Evolutionary conservation across 2,329 filamentous ascomycete genomes (phyloP), one percentile per base, ranked within the genome.

Genomic region (Ceratocystis variospora): DNA sequence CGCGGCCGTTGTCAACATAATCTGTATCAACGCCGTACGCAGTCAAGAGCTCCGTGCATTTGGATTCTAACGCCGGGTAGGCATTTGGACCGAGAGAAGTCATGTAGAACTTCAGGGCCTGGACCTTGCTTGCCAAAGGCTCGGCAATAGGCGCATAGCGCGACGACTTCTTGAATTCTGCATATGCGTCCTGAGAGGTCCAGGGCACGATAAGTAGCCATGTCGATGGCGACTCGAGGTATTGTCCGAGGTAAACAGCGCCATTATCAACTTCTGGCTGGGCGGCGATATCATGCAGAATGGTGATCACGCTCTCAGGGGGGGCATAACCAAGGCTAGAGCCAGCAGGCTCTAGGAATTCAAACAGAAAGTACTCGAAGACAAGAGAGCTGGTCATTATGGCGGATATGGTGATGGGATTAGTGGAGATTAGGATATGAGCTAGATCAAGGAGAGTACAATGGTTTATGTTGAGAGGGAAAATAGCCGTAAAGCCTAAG

Each of bases 111-210:
- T 46, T 61, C 28, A 48, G 37, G 12, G 45, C 28, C 31, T 65
- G 70, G 66, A 73, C 70, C 59, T 73, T 68, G 50, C 69, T 69
- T 50, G 71, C 67, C 3, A 69, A 70, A 65, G 74, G 68, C n/a
- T 75, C 64, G 68, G 74, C 72, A 50, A 76, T 70, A 7, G 75
- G 74, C 48, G 74, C 74, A 19, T 77, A 73, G 71, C 77, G 78
- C 4, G 62, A 74, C 5, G 76, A 77, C 67, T 74, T 73, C 68
- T 76, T 73, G 68, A 79, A 80, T 68, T 74, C 74, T 67, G 73
- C 70, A 69, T 75, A 72, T 61, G 73, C 73, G 45, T 70, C 70
- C 6, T 69, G 65, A 7, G 74, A 75, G 55, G 70, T 68, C 76
- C 76, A 77, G 65, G 72, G 72, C 33, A 75, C 71, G 62, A 74